Conservation (phyloP, 2,329 filamentous ascomycete genomes). For the Sporothrix inflata region DNA sequence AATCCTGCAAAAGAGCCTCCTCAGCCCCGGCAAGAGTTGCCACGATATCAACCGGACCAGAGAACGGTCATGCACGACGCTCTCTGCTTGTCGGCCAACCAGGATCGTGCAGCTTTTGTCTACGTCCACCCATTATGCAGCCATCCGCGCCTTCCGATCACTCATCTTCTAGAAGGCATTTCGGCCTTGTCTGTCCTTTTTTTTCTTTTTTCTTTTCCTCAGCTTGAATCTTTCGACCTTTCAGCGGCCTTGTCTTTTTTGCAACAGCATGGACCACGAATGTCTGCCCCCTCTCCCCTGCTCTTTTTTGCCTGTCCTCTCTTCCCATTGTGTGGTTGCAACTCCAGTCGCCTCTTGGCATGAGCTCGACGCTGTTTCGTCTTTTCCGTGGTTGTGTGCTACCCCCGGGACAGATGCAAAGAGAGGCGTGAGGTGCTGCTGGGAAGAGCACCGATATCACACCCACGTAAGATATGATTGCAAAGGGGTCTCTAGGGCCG, state of each 20-base stretch:
- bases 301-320: neutral
- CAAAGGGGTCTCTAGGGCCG: neutral
- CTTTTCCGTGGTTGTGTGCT: conserved; percentile 46
- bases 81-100: neutral
- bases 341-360: conserved; percentile 40
- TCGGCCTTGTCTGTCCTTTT: neutral
- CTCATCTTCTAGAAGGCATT: conserved; percentile 20
- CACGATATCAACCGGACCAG: neutral
- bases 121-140: conserved; percentile 33
- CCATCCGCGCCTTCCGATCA: conserved; percentile 12
- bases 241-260: neutral
- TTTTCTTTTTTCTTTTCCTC: neutral
- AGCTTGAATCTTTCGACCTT: neutral
- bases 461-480: neutral
- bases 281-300: neutral
- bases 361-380: conserved; percentile 51
- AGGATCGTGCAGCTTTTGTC: conserved; percentile 13
- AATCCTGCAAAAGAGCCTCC: neutral
- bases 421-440: conserved; percentile 31
- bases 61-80: neutral
- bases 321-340: conserved; percentile 40
- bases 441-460: neutral
- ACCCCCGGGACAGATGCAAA: neutral
- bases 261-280: neutral
- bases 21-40: neutral